Base-by-base conservation (phyloP, 2,329 filamentous ascomycete genomes). In the Corynespora cassiicola region DNA sequence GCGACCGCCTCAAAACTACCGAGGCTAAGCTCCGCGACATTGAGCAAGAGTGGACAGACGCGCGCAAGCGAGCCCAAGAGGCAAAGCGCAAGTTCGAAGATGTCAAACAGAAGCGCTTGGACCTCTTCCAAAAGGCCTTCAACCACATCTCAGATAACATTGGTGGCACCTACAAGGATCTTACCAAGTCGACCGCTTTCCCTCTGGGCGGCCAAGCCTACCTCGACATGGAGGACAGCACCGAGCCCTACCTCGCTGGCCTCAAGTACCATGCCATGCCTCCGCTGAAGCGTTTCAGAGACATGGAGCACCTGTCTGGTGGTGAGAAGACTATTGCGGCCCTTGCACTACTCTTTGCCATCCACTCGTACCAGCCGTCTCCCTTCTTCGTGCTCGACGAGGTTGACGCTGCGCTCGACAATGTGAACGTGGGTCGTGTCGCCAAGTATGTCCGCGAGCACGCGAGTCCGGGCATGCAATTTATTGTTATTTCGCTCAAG, bases 181-280 rank as follows among this genome's bases (percentile, higher is more conserved):
- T 99, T 31, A 99, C 94, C 16, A 86, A 90, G 42, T 94, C 88
- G 25, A 80, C 87, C 21, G 86, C 88, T n/a, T 96, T 95, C 66
- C 91, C 92, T 0, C 79, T 97, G n/a, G 94, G 94, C 56, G 94
- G 94, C 7, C 79, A 82, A 59, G 84, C 84, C 49, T 96, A 96
- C 63, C 84, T 99, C 31, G 91, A 96, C 62, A 91, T 95, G 66
- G 91, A 96, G 65, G 92, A 99, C 66, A 88, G 86, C n/a, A 90
- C 96, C 50, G 92, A 95, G 61, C 94, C 94, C 1, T 99, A 97
- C 68, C 81, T 96, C 4, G 90, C 88, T 25, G 94, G 94, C 20
- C 90, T 99, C 71, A 96, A 96, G 65, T 99, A 99, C 71, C 91
- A 97, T 66, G 95, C 94, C 47, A 99, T 97, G 91, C 94, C 94